phyloP scores from a whole-genome alignment of 768 basidiomycete genomes.

The Mycena capillaripes region DNA sequence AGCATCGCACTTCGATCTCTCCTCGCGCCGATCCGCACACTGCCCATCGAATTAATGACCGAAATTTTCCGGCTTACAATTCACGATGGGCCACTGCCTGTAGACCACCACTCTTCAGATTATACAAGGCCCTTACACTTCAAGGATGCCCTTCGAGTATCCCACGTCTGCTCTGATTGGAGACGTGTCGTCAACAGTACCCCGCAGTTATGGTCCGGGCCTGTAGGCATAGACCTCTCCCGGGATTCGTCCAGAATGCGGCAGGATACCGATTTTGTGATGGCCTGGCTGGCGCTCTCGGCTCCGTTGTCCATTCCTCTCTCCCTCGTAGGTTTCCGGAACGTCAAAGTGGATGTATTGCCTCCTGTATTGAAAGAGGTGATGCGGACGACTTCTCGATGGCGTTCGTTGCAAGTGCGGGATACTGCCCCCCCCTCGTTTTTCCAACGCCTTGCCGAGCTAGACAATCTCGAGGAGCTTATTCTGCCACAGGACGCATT shows the following conservation, averaged over 20 bases:
- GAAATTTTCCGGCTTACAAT: not conserved
- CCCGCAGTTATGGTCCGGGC: not conserved
- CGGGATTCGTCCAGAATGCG: not conserved
- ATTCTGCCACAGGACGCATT: not conserved
- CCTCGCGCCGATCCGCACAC: not conserved
- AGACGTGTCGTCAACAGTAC: not conserved
- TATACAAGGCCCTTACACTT: not conserved
- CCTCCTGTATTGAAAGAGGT: not conserved
- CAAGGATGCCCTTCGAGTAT: not conserved
- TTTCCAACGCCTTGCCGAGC: not conserved
- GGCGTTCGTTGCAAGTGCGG: not conserved
- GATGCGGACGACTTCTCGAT: not conserved
- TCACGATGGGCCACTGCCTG: not conserved
- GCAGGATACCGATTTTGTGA: not conserved
- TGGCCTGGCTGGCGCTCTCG: not conserved
- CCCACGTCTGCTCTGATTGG: not conserved
- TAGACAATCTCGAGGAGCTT: not conserved
- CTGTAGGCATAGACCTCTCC: not conserved
- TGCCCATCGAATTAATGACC: not conserved
- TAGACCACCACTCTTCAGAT: too few species aligned
- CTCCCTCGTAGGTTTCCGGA: not conserved
- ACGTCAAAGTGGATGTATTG: not conserved
- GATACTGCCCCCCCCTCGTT: not conserved
- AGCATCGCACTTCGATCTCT: not conserved
- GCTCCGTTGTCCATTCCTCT: not conserved